Evolutionary conservation across 176 grass and related monocot genomes (phyloP).

Genomic region (Bonia amplexicaulis): DNA sequence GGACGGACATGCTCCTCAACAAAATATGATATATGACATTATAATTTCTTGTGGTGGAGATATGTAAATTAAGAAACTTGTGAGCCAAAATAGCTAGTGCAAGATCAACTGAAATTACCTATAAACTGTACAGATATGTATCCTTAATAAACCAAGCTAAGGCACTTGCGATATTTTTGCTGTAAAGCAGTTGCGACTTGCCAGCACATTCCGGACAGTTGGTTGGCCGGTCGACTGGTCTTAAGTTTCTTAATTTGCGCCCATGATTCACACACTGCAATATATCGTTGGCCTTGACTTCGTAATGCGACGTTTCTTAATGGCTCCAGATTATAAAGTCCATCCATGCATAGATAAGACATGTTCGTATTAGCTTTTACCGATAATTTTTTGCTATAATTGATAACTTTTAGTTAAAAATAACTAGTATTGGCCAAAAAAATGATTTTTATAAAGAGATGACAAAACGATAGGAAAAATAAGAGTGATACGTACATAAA

Average conservation of each 20-base stretch:
- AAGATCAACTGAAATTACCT: background rate
- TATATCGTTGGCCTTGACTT: background rate
- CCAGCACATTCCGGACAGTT: background rate
- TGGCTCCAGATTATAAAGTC: background rate
- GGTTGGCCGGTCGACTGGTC: background rate
- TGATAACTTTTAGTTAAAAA: no score
- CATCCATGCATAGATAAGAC: background rate
- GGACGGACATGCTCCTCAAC: background rate
- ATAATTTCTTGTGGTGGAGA: background rate
- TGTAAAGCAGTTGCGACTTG: background rate
- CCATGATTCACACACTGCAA: slow-evolving; percentile 1
- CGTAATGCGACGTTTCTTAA: background rate
- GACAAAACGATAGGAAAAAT: no score
- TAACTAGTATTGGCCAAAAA: no score
- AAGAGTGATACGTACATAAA: no score
- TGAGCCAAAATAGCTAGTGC: background rate
- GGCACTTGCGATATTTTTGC: background rate
- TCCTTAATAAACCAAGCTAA: background rate
- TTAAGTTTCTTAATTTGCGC: background rate
- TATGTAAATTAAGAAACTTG: background rate
- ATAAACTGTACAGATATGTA: background rate
- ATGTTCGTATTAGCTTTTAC: no score
- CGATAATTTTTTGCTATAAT: no score
- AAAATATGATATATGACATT: background rate
- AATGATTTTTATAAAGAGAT: no score